phyloP scores from a whole-genome alignment of 2,329 filamentous ascomycete genomes.

The Curvularia spicifera region DNA sequence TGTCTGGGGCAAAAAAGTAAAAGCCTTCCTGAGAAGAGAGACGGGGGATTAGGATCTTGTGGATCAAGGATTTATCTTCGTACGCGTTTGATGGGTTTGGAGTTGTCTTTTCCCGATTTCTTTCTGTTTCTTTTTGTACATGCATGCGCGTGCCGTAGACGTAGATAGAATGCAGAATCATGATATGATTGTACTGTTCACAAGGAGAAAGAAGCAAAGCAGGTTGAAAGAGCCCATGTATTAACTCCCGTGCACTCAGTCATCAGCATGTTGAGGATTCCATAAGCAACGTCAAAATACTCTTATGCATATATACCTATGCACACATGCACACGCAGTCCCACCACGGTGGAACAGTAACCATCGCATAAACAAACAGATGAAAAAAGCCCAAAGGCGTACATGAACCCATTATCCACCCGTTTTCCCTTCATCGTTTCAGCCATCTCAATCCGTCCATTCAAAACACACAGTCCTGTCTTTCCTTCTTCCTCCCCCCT shows the following conservation, averaged over 20 bases:
- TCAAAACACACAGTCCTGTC: not conserved
- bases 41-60: conserved; percentile 21
- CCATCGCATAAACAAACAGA: not conserved
- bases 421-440: not conserved
- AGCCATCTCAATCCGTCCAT: not conserved
- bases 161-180: no score
- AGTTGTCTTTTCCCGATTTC: no score
- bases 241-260: not conserved
- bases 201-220: no score
- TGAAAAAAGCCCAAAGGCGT: not conserved
- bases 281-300: not conserved
- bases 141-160: no score
- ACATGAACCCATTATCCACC: not conserved
- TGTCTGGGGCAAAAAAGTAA: conserved; percentile 64
- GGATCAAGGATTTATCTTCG: no score
- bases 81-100: no score
- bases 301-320: not conserved
- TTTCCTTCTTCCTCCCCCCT: not conserved
- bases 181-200: no score
- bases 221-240: no score
- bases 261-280: not conserved
- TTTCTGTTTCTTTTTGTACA: no score
- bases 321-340: not conserved
- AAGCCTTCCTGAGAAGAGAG: conserved; percentile 55
- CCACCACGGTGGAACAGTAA: not conserved